phyloP scores from a whole-genome alignment of 2,329 filamentous ascomycete species.

The Eutypa lata region DNA sequence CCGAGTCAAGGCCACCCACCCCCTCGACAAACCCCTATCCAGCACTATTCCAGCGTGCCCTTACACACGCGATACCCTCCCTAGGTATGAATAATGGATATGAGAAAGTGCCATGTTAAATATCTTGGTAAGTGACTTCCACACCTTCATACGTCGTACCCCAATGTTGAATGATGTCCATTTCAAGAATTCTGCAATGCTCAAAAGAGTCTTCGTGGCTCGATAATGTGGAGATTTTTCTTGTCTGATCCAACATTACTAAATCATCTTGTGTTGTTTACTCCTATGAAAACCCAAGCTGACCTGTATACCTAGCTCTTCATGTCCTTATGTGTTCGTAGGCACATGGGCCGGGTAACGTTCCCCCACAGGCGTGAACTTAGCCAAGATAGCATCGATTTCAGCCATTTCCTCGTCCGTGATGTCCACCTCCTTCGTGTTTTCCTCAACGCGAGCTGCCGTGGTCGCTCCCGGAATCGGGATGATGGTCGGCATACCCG shows the following conservation, averaged over 20 bases:
- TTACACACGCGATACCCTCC: too few relatives aligned
- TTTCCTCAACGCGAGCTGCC: slow-evolving; percentile 56
- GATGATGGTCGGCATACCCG: slow-evolving; percentile 56
- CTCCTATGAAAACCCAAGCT: background rate
- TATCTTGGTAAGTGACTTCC: background rate
- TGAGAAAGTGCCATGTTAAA: background rate
- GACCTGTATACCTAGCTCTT: background rate
- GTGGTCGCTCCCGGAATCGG: slow-evolving; percentile 66
- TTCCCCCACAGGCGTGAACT: slow-evolving; percentile 44
- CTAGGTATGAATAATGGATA: background rate
- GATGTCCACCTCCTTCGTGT: slow-evolving; percentile 48
- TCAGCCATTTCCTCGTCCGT: slow-evolving; percentile 47
- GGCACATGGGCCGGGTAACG: slow-evolving; percentile 42
- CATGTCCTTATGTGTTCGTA: slow-evolving; percentile 31
- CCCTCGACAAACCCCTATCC: too few relatives aligned
- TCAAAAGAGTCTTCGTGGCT: slow-evolving; percentile 24
- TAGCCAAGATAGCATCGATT: slow-evolving; percentile 47
- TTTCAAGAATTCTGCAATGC: slow-evolving; percentile 36
- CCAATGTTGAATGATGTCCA: slow-evolving; percentile 23
- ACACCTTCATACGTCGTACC: background rate
- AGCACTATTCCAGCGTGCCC: too few relatives aligned
- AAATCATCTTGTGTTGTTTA: background rate
- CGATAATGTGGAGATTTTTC: slow-evolving; percentile 27
- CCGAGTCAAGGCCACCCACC: too few relatives aligned
- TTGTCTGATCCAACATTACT: slow-evolving; percentile 24